These are phyloP conservation scores for Oryza australiensis DNA, from an alignment of 176 grass and related monocot species.

Conservation along the genomic window DNA sequence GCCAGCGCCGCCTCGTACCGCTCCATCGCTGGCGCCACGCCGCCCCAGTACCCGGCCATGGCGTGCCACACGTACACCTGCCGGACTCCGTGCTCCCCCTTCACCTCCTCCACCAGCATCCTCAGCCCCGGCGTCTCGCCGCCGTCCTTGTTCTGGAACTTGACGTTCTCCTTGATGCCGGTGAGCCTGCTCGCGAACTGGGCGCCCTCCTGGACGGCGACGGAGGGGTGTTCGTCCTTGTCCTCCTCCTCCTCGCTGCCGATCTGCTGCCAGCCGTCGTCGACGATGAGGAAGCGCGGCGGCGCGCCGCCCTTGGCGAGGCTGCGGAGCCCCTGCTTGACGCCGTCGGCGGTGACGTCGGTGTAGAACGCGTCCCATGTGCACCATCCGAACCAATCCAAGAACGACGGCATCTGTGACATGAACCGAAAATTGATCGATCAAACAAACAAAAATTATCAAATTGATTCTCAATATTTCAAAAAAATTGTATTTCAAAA, in stretches of 20 bases:
- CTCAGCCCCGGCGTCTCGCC: constrained; percentile 45
- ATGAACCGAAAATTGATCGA: neutral
- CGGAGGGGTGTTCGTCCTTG: constrained; percentile 7
- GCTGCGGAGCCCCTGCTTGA: constrained; percentile 62
- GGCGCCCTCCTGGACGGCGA: constrained; percentile 74
- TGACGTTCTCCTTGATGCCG: constrained; percentile 87
- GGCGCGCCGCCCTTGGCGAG: constrained; percentile 60
- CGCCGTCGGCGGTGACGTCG: constrained; percentile 68
- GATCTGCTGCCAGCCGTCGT: constrained; percentile 92
- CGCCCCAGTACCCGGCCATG: constrained; percentile 86
- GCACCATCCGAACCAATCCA: constrained; percentile 95
- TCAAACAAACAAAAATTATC: neutral
- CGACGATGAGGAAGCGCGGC: constrained; percentile 80
- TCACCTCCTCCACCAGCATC: constrained; percentile 53
- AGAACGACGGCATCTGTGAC: constrained; percentile 49
- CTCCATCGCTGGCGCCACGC: constrained; percentile 58
- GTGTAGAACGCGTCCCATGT: constrained; percentile 98
- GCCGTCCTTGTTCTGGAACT: constrained; percentile 53
- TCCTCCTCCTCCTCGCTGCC: constrained; percentile 24
- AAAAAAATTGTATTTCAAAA: too few relatives aligned
- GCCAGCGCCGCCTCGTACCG: constrained; percentile 63
- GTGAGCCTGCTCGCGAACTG: constrained; percentile 79
- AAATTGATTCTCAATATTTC: neutral
- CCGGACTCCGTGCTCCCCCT: constrained; percentile 49
- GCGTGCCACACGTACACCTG: constrained; percentile 86